These are phyloP conservation scores for Vitis hybrid DNA, from an alignment of 177 flowering plant genomes.

Conservation along the genomic window DNA sequence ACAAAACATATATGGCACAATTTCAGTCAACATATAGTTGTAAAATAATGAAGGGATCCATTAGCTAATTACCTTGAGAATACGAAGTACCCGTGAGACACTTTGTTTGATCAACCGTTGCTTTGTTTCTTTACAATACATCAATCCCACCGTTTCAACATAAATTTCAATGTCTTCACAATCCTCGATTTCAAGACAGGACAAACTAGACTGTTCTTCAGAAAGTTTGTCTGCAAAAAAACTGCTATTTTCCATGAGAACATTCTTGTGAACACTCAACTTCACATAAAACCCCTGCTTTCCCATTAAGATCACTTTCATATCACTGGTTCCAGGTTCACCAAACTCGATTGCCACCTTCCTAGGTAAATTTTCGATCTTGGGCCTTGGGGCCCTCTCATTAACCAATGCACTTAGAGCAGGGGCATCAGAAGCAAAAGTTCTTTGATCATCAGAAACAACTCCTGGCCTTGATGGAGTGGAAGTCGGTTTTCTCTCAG, in stretches of 20 bases:
- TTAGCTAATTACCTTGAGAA: slow-evolving; percentile 74
- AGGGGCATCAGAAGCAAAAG: slow-evolving; percentile 29
- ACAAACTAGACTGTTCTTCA: slow-evolving; percentile 37
- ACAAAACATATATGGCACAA: not conserved
- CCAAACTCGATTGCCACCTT: slow-evolving; percentile 94
- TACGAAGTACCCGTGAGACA: slow-evolving; percentile 78
- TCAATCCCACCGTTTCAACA: slow-evolving; percentile 91
- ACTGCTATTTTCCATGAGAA: slow-evolving; percentile 59
- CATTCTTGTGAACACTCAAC: slow-evolving; percentile 75
- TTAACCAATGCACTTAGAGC: slow-evolving; percentile 24
- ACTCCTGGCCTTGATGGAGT: slow-evolving; percentile 40
- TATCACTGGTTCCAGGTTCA: slow-evolving; percentile 80
- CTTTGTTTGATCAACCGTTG: slow-evolving; percentile 84
- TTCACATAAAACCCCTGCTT: slow-evolving; percentile 86
- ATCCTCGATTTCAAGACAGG: slow-evolving; percentile 68
- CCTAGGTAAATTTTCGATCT: slow-evolving; percentile 57
- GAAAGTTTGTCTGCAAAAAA: slow-evolving; percentile 66
- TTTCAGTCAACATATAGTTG: not conserved
- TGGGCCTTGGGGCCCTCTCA: slow-evolving; percentile 56
- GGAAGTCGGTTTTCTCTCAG: slow-evolving; percentile 42
- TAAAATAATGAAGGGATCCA: not conserved
- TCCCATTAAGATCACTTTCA: slow-evolving; percentile 74
- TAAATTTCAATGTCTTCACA: slow-evolving; percentile 92
- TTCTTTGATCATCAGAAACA: slow-evolving; percentile 47
- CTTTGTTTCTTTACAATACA: slow-evolving; percentile 93